These are phyloP conservation scores for Candida glaebosa DNA, from an alignment of 805 yeast species.

Conservation along the genomic window DNA sequence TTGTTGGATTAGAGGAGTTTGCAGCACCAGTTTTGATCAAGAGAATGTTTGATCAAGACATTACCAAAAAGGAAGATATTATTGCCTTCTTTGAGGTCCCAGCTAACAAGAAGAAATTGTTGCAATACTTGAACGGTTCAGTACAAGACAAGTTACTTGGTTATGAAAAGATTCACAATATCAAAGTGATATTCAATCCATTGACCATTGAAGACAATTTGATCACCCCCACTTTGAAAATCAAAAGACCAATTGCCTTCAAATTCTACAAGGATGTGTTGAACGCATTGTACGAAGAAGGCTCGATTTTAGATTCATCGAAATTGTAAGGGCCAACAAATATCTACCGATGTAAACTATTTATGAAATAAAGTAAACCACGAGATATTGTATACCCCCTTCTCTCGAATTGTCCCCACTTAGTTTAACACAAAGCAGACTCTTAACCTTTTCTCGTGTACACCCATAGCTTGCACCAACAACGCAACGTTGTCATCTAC, in stretches of 20 bases:
- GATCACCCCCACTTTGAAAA: conserved; percentile 41
- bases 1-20: conserved; percentile 24
- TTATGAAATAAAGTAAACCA: too few species aligned
- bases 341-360: too few species aligned
- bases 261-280: conserved; percentile 24
- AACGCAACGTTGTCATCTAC: too few species aligned
- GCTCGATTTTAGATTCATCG: conserved; percentile 17
- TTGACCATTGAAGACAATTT: conserved; percentile 36
- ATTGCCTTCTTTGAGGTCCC: conserved; percentile 19
- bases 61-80: conserved; percentile 14
- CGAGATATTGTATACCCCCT: too few species aligned
- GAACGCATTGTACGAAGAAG: conserved; percentile 33
- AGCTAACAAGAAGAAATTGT: conserved; percentile 18
- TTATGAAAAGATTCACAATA: conserved; percentile 37
- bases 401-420: too few species aligned
- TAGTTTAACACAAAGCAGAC: too few species aligned
- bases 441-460: too few species aligned
- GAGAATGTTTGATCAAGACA: conserved; percentile 12
- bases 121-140: conserved; percentile 20
- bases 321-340: conserved; percentile 10
- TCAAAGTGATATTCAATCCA: conserved; percentile 35
- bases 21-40: conserved; percentile 13
- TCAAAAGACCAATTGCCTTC: conserved; percentile 35
- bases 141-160: conserved; percentile 26
- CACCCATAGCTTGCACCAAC: too few species aligned